Evolutionary conservation across 1,284 basidiomycete species (phyloP), one percentile per base, ranked within the genome.

Genomic region (Cystobasidium sp.): DNA sequence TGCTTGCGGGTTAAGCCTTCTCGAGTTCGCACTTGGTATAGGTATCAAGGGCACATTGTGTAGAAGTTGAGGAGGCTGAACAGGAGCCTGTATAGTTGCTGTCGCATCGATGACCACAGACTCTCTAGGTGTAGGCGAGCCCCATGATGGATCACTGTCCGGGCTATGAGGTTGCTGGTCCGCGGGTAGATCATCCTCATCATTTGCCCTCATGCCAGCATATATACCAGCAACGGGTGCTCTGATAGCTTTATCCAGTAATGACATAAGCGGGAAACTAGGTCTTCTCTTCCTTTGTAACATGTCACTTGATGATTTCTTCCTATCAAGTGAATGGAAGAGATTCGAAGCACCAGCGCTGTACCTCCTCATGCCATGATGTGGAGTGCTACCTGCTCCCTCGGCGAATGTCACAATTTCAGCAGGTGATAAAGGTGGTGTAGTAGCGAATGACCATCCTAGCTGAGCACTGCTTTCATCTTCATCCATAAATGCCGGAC

Each of bases 371-470:
- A 49, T 55, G n/a, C 44, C 41, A 46, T 49, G 49, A 55, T n/a
- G 22, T 22, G 52, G 16, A 18, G 46, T 63, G 24, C 47, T 47
- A 16, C 70, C 63, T 58, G 51, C 41, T 22, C 52, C 63, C 44
- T 73, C 70, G 14, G 63, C 70, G 39, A 65, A 73, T 9, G 70
- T 73, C 20, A 73, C 70, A 8, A 73, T n/a, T 53, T 73, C 70
- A 22, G 62, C 63, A 16, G 70, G 70, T n/a, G 70, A 71, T 24
- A 71, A 22, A 10, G 69, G 69, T 9, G 69, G 69, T 31, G 69
- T 63, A 20, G 69, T 63, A 20, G 69, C 69, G 49, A 53, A 71
- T n/a, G 69, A 71, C 69, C 69, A 71, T 18, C 69, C 69, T 44
- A 64, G 22, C 43, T 51, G 39, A 9, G 52, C 66, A 12, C 61